These are phyloP conservation scores for Cryphonectria naterciae DNA, from an alignment of 2,329 filamentous ascomycete genomes.

Conservation along the genomic window DNA sequence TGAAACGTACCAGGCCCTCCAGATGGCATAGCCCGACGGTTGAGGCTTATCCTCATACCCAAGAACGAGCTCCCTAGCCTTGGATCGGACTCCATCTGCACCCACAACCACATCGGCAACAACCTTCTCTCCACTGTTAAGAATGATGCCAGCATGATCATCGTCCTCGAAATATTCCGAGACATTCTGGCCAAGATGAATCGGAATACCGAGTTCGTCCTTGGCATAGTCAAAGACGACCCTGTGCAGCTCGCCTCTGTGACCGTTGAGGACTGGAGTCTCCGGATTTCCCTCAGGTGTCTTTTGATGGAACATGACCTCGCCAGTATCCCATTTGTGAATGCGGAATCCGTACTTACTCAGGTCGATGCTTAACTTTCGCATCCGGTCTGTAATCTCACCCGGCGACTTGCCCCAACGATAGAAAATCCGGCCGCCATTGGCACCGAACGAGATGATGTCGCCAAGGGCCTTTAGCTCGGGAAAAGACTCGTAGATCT, in stretches of 20 bases:
- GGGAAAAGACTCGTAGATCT: slow-evolving; percentile 62
- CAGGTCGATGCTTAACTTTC: slow-evolving; percentile 56
- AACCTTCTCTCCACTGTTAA: slow-evolving; percentile 52
- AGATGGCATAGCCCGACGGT: slow-evolving; percentile 56
- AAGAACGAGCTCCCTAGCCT: slow-evolving; percentile 54
- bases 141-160: slow-evolving; percentile 52
- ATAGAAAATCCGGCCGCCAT: slow-evolving; percentile 63
- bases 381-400: slow-evolving; percentile 50
- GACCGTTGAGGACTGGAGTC: slow-evolving; percentile 62
- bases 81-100: slow-evolving; percentile 59
- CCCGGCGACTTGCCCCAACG: slow-evolving; percentile 55
- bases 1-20: slow-evolving; percentile 53
- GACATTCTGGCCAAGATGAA: slow-evolving; percentile 56
- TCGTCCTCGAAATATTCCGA: slow-evolving; percentile 60
- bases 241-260: slow-evolving; percentile 63
- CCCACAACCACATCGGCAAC: slow-evolving; percentile 56
- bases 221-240: slow-evolving; percentile 62
- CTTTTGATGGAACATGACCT: slow-evolving; percentile 61
- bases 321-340: slow-evolving; percentile 63
- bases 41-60: slow-evolving; percentile 56
- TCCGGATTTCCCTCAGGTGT: slow-evolving; percentile 48
- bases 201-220: slow-evolving; percentile 58
- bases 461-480: slow-evolving; percentile 63
- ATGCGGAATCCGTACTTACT: slow-evolving; percentile 61
- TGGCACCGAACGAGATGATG: slow-evolving; percentile 65